These are phyloP conservation scores for Yarrowia sp. DNA, from an alignment of 805 yeast genomes.

Conservation along the genomic window DNA sequence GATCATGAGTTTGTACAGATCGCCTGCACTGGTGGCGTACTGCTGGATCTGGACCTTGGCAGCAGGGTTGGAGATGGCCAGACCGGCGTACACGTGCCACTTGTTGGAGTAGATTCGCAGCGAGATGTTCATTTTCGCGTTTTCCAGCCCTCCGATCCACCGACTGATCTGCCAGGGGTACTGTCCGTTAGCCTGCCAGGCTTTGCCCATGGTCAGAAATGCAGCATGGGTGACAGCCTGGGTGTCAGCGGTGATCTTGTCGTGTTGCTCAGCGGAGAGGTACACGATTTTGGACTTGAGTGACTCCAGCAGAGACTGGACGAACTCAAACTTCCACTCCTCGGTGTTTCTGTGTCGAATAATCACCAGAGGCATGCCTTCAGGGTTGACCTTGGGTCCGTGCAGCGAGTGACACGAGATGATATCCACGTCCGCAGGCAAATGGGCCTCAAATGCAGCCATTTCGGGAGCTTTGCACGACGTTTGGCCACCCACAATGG, in stretches of 20 bases:
- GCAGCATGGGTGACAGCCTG: conserved; percentile 99
- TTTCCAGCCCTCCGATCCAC: conserved; percentile 94
- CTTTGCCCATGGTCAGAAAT: conserved; percentile 93
- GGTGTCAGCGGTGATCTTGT: conserved; percentile 94
- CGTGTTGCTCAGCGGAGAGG: conserved; percentile 87
- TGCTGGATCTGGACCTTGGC: conserved; percentile 92
- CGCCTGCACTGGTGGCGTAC: conserved; percentile 84
- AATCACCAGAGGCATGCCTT: conserved; percentile 91
- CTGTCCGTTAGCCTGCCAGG: conserved; percentile 83
- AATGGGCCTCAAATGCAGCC: conserved; percentile 73
- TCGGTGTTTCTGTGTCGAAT: conserved; percentile 73
- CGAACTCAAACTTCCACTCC: conserved; percentile 60
- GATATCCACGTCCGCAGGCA: conserved; percentile 83
- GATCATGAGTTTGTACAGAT: conserved; percentile 82
- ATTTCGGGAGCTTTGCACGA: conserved; percentile 94
- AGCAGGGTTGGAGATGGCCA: conserved; percentile 93
- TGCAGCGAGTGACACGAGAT: conserved; percentile 90
- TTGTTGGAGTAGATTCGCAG: conserved; percentile 88
- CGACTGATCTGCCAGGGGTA: conserved; percentile 88
- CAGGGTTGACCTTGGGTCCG: conserved; percentile 88
- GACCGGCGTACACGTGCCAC: conserved; percentile 98
- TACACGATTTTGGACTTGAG: conserved; percentile 78
- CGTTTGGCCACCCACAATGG: conserved; percentile 98
- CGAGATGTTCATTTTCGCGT: conserved; percentile 93
- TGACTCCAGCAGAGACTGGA: conserved; percentile 70